Conservation (phyloP, 129 eudicot species). For the Cynara cardunculus region DNA sequence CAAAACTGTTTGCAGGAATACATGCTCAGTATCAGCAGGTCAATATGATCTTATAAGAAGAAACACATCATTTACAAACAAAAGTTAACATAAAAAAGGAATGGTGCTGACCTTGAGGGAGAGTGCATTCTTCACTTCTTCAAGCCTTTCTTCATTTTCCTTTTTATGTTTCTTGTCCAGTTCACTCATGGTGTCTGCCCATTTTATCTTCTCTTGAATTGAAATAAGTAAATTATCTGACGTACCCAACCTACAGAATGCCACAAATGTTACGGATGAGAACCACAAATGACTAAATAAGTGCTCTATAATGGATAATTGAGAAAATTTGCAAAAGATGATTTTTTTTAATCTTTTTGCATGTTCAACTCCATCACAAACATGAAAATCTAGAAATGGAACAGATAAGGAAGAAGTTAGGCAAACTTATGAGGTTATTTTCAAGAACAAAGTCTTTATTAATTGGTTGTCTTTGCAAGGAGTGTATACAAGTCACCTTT, state of each 20-base stretch:
- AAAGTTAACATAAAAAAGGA: constrained; percentile 9
- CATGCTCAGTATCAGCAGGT: not conserved
- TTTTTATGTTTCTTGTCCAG: constrained; percentile 71
- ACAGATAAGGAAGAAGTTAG: not conserved
- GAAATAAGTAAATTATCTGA: constrained; percentile 70
- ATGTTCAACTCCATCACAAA: not conserved
- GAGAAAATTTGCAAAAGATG: not conserved
- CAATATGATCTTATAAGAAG: not conserved
- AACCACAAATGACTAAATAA: not conserved
- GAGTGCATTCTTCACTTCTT: constrained; percentile 69
- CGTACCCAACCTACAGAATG: constrained; percentile 61
- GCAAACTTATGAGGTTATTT: not conserved
- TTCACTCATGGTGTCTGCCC: constrained; percentile 91
- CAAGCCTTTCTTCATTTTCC: constrained; percentile 70
- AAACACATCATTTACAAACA: not conserved
- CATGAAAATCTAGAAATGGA: not conserved
- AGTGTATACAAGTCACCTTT: not conserved
- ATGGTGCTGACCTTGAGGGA: constrained; percentile 67
- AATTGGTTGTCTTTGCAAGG: not conserved
- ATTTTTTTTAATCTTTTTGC: not conserved
- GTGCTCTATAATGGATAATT: not conserved
- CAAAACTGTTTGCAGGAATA: not conserved
- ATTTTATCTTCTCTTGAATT: constrained; percentile 91
- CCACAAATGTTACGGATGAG: not conserved
- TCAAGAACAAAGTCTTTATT: not conserved